A percentile compares a stretch with the other conserved stretches of the same genome.
phyloP scores from a whole-genome alignment of 2,329 filamentous ascomycete species.

The Trichocomaceae sp. region DNA sequence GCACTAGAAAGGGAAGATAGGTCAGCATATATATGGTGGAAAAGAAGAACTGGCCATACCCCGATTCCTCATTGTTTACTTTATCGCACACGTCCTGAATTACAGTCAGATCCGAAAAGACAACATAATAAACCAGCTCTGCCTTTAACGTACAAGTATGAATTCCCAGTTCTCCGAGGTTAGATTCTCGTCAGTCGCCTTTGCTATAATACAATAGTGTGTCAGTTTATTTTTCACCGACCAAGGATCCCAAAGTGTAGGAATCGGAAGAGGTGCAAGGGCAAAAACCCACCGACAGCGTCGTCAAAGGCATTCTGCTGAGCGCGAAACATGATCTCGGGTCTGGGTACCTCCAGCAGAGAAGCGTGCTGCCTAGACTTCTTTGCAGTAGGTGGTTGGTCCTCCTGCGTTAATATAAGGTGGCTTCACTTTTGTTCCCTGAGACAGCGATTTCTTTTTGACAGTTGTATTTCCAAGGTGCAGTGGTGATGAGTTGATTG shows the following conservation, averaged over 20 bases:
- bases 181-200: conserved; percentile 95
- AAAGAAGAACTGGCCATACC: conserved; percentile 26
- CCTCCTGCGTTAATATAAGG: neutral
- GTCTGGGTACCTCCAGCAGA: conserved; percentile 11
- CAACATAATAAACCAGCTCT: too few relatives aligned
- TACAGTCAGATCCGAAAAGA: neutral
- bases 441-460: neutral
- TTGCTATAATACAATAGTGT: conserved; percentile 43
- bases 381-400: neutral
- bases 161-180: conserved; percentile 77
- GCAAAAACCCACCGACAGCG: conserved; percentile 52
- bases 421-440: neutral
- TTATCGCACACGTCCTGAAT: conserved; percentile 56
- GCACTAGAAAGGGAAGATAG: conserved; percentile 38
- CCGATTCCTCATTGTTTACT: conserved; percentile 46
- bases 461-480: neutral
- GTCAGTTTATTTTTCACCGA: neutral
- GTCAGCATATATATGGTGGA: neutral
- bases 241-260: neutral
- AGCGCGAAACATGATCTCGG: conserved; percentile 49
- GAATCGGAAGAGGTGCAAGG: neutral
- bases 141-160: conserved; percentile 48
- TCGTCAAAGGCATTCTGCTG: conserved; percentile 66
- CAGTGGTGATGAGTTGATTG: neutral
- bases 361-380: neutral